phyloP scores from a whole-genome alignment of 257 asterid species.

The Solanum commersonii region DNA sequence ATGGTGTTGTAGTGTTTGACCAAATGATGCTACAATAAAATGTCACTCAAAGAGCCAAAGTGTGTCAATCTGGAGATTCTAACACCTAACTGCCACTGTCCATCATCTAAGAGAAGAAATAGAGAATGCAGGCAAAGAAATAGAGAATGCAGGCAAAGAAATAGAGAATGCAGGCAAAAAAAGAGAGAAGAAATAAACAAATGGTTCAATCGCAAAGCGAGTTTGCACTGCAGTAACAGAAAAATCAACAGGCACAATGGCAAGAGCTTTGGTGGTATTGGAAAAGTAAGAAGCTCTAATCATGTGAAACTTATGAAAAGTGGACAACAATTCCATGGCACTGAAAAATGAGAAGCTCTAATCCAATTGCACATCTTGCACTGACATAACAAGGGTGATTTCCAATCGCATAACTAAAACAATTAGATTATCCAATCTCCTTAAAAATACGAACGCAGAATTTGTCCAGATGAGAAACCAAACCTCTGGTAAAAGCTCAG shows the following conservation, averaged over 20 bases:
- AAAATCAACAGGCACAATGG: neutral
- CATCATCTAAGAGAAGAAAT: neutral
- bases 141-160: neutral
- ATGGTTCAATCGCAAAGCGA: neutral
- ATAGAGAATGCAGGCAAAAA: neutral
- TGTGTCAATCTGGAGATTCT: neutral
- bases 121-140: neutral
- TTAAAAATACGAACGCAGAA: neutral
- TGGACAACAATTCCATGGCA: neutral
- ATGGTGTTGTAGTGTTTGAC: neutral
- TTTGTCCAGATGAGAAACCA: neutral
- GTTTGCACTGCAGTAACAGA: neutral
- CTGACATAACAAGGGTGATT: neutral
- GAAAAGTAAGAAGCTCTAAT: neutral
- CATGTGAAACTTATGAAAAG: neutral
- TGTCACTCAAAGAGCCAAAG: neutral
- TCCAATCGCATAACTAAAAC: neutral
- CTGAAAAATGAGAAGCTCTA: neutral
- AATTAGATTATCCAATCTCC: neutral
- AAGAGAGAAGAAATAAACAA: neutral
- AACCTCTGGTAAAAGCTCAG: constrained; percentile 90
- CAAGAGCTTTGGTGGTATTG: neutral
- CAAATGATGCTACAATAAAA: neutral
- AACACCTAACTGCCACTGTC: neutral
- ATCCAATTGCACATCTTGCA: neutral